Evolutionary conservation across 257 asterid genomes (phyloP).

Genomic region (Scutellaria minor): DNA sequence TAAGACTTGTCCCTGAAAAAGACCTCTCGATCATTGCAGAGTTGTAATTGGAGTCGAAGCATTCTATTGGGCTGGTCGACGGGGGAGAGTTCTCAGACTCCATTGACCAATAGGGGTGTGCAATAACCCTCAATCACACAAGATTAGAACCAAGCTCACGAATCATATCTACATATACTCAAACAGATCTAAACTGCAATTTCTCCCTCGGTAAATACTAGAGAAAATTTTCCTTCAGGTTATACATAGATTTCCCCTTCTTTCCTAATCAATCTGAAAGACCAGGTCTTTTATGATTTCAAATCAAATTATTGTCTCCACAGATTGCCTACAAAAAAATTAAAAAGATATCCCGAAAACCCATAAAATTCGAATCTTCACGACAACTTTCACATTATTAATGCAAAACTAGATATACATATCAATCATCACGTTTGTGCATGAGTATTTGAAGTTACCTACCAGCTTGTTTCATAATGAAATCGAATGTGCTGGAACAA

Average conservation of each 20-base stretch:
- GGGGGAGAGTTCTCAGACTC: constrained; percentile 54
- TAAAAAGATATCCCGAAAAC: background rate
- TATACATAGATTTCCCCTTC: constrained; percentile 30
- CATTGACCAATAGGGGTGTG: constrained; percentile 49
- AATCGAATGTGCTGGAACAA: background rate
- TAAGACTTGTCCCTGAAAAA: constrained; percentile 52
- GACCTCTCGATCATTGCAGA: constrained; percentile 53
- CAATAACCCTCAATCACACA: constrained; percentile 5
- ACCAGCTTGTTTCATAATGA: constrained; percentile 16
- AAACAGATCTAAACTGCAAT: constrained; percentile 34
- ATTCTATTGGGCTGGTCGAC: constrained; percentile 52
- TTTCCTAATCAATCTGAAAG: constrained; percentile 35
- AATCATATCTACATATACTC: constrained; percentile 26
- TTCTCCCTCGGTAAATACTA: constrained; percentile 38
- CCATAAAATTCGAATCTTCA: constrained; percentile 9
- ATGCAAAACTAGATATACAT: constrained; percentile 1
- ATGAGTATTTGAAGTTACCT: constrained; percentile 38
- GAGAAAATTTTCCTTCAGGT: constrained; percentile 22
- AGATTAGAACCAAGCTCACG: constrained; percentile 30
- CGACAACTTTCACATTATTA: background rate
- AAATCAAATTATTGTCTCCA: constrained; percentile 32
- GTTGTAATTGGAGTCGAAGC: constrained; percentile 66
- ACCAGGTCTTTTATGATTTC: constrained; percentile 24
- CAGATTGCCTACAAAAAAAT: constrained; percentile 14
- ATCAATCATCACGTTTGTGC: constrained; percentile 29